Base-by-base conservation (phyloP, 768 basidiomycete species). In the Tylopilus felleus region DNA sequence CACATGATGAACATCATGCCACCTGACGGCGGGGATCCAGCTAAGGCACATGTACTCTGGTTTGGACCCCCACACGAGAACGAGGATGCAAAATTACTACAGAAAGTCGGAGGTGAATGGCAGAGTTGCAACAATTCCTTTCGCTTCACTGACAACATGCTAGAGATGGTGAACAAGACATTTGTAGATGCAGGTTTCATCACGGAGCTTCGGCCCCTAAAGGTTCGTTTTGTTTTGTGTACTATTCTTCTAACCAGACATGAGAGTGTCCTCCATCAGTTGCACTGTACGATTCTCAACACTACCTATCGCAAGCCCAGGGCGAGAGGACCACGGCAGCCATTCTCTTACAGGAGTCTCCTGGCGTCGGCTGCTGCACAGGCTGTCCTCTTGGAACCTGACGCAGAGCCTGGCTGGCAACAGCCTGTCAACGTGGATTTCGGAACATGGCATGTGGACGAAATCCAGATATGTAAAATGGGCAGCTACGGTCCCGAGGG, bases 381-480 rank as follows among this genome's bases (percentile, higher is more conserved):
- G 31, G 36, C 50, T 16, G 28, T 57, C 23, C 23, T 61, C 6
- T 42, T 29, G 22, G 44, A 53, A 13, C 42, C 59, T 10, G 28
- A 9, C 12, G 21, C 22, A 27, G 50, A 40, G 23, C 38, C 42
- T 17, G 43, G 57, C 52, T 41, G 44, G 47, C 58, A 53, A 8
- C 62, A n/a, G 19, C 74, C 65, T 17, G 62, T 71, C 41, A 48
- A 53, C 5, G 74, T 83, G 22, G 59, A 80, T 33, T 73, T 88
- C 21, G 86, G 87, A 0, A 60, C 69, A 1, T 86, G 81, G 74
- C 47, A 61, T 1, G 77, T 86, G 8, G 65, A 75, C 29, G 80
- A 83, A 57, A 68, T 88, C 12, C 81, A 88, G 64, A 72, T 89
- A 29, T 89, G 86, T 72, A 73, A 76, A 41, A 87, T 89, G 87